Conservation (phyloP, 208 protist genomes). For the Trypanosoma cruzi region DNA sequence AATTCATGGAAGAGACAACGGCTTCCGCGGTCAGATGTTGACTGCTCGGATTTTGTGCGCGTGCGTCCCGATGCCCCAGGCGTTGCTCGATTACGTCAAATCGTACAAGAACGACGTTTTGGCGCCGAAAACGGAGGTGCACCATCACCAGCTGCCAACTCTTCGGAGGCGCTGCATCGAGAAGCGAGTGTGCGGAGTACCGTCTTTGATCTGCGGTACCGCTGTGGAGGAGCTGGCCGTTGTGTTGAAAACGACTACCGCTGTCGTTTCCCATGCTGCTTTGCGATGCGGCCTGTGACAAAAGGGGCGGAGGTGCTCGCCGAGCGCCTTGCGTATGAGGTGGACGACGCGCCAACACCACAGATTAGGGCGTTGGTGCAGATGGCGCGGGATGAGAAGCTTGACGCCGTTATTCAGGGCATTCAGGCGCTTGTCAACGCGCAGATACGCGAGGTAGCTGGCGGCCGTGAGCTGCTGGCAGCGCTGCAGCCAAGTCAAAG, state of each 20-base stretch:
- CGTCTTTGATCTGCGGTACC: slow-evolving; percentile 74
- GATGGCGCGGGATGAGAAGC: slow-evolving; percentile 46
- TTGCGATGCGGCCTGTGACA: slow-evolving; percentile 70
- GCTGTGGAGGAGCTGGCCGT: slow-evolving; percentile 71
- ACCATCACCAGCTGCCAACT: slow-evolving; percentile 15
- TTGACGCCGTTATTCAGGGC: slow-evolving; percentile 57
- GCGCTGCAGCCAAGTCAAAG: slow-evolving; percentile 20
- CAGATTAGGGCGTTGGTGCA: slow-evolving; percentile 50
- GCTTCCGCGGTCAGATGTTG: slow-evolving; percentile 47
- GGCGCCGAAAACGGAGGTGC: background rate
- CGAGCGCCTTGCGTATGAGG: slow-evolving; percentile 64
- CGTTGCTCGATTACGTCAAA: slow-evolving; percentile 36
- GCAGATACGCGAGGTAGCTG: slow-evolving; percentile 35
- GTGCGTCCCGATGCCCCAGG: slow-evolving; percentile 42
- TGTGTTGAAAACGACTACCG: slow-evolving; percentile 48
- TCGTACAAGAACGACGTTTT: slow-evolving; percentile 51
- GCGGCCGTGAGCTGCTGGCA: slow-evolving; percentile 34
- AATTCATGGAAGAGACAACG: slow-evolving; percentile 48
- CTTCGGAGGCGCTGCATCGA: slow-evolving; percentile 29
- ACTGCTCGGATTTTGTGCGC: slow-evolving; percentile 67
- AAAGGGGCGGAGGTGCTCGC: slow-evolving; percentile 76
- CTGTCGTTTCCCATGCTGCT: slow-evolving; percentile 80
- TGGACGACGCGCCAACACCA: slow-evolving; percentile 50
- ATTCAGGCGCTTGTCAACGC: slow-evolving; percentile 51
- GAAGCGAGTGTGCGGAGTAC: slow-evolving; percentile 45